Conservation (phyloP, 345 rosid genomes). For the Pseudoturritis turrita region DNA sequence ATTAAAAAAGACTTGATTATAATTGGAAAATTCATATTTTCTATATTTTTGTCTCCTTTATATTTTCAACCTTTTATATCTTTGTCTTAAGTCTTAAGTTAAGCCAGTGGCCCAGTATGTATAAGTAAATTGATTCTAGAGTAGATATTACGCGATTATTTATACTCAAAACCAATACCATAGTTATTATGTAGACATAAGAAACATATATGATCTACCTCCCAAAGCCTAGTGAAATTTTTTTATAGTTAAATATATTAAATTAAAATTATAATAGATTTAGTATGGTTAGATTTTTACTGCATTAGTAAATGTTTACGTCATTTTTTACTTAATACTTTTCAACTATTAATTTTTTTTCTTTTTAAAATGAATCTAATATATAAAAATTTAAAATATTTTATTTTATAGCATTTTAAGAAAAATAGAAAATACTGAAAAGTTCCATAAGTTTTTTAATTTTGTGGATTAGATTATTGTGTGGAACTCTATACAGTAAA, state of each 20-base stretch:
- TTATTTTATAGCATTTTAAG: background rate
- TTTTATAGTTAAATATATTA: background rate
- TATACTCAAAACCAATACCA: background rate
- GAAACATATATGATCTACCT: background rate
- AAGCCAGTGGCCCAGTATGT: background rate
- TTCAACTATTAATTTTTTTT: no score
- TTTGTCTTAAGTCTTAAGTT: background rate
- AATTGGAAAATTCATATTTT: background rate
- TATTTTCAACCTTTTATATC: background rate
- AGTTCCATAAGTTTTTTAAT: no score
- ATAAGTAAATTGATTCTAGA: background rate
- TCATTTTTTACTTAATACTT: no score
- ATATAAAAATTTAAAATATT: no score
- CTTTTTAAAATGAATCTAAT: no score
- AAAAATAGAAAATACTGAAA: no score
- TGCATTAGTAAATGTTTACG: no score
- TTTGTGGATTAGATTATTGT: no score
- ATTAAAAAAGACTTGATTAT: background rate
- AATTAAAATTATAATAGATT: no score
- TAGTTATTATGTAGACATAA: background rate
- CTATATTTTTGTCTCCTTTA: background rate
- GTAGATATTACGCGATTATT: no score
- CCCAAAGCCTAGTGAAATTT: background rate
- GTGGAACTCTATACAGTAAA: no score
- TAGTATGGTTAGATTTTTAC: no score